Evolutionary conservation across 2,329 filamentous ascomycete species (phyloP), one percentile per base, ranked within the genome.

Genomic region (Falciphora oryzae): DNA sequence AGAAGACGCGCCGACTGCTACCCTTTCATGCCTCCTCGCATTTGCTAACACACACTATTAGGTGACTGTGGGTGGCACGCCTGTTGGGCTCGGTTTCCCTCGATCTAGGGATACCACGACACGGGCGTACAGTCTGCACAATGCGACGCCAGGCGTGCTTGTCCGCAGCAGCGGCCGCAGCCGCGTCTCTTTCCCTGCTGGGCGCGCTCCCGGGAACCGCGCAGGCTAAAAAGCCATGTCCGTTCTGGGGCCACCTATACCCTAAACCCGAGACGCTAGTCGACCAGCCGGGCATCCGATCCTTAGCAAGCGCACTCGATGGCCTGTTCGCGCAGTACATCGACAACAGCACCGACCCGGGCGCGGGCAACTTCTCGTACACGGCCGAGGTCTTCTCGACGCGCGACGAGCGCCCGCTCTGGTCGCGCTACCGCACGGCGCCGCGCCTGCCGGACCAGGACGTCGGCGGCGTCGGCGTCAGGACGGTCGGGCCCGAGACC

Each of bases 171-270:
- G 44, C 44, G 22, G 35, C 35, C 29, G 32, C 32, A 35, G 32
- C 32, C 2, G 32, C 32, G 44, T 22, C 16, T 16, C 7, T 44
- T 14, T 22, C 18, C 18, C 38, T 44, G 16, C 44, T 53, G 44
- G 44, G 44, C 44, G 5, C 32, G 11, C 32, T 32, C 32, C 6
- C 11, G 32, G 32, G 32, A 5, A n/a, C 44, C 18, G 31, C 59
- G 59, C 59, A 35, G 22, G 72, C 72, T 14, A 75, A 73, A 62
- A 64, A 66, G 29, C 72, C 71, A 32, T 75, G 74, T 31, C 74
- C 74, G 5, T 66, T 75, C 3, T 75, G 74, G 60, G 74, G 74
- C 22, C 68, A 73, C 0, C 66, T 73, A 57, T 71, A 73, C 29
- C 73, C 73, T 0, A 71, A 69, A 29, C 73, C 73, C 10, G 71